These are phyloP conservation scores for Suhomyces terraborum DNA, from an alignment of 1,139 yeast genomes.

Conservation along the genomic window DNA sequence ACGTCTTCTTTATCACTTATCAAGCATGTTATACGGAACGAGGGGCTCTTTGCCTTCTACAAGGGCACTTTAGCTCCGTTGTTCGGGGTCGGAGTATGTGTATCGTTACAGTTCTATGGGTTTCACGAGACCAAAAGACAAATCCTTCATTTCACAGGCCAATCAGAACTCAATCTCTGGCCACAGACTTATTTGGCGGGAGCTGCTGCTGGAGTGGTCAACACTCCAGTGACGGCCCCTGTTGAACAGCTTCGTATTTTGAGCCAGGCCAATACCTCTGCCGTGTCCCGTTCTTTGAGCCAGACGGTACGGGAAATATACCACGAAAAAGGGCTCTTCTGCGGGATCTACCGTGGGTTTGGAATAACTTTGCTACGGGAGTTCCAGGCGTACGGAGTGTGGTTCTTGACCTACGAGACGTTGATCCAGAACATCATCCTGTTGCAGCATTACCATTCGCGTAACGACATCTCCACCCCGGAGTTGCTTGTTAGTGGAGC, in stretches of 20 bases:
- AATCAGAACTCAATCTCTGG: constrained; percentile 48
- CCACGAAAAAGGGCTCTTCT: constrained; percentile 44
- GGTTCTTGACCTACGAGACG: constrained; percentile 75
- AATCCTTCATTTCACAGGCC: constrained; percentile 36
- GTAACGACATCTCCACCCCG: constrained; percentile 60
- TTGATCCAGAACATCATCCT: constrained; percentile 49
- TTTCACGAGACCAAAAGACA: constrained; percentile 76
- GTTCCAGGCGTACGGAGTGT: constrained; percentile 78
- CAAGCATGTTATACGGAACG: constrained; percentile 55
- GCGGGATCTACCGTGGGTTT: constrained; percentile 62
- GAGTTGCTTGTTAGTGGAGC: constrained; percentile 68
- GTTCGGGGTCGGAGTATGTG: constrained; percentile 71
- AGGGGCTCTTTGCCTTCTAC: constrained; percentile 63
- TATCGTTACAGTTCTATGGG: constrained; percentile 72
- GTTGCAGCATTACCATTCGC: constrained; percentile 34
- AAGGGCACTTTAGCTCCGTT: constrained; percentile 51
- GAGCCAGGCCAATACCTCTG: constrained; percentile 58
- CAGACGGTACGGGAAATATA: constrained; percentile 47
- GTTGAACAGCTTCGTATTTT: constrained; percentile 76
- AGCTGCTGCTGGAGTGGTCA: constrained; percentile 76
- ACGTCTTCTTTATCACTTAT: constrained; percentile 51
- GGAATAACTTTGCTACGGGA: constrained; percentile 65
- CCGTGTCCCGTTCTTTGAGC: constrained; percentile 44
- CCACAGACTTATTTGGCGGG: constrained; percentile 73
- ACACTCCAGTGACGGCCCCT: constrained; percentile 70